These are phyloP conservation scores for Sanguinoderma infundibulare DNA, from an alignment of 1,284 basidiomycete genomes.

Conservation along the genomic window DNA sequence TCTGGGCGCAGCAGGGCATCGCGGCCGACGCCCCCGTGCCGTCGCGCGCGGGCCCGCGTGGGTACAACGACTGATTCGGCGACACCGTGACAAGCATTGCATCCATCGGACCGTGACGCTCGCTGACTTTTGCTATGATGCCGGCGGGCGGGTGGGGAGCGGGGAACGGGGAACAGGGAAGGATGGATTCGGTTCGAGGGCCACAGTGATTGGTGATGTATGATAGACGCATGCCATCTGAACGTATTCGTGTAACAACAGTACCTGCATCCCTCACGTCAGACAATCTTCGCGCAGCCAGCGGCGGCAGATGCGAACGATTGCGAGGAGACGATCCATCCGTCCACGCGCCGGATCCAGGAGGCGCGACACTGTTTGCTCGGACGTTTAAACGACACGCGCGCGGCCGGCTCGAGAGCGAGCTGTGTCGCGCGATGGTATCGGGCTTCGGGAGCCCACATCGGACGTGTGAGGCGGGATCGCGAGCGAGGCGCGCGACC, in stretches of 20 bases:
- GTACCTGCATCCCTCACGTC: too few relatives aligned
- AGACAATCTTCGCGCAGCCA: not conserved
- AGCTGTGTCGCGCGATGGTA: not conserved
- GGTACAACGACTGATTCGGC: constrained; percentile 64
- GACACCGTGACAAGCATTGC: not conserved
- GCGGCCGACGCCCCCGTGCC: constrained; percentile 42
- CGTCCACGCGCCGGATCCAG: too few relatives aligned
- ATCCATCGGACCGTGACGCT: not conserved
- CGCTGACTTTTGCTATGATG: not conserved
- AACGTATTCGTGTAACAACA: too few relatives aligned
- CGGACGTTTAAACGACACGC: too few relatives aligned
- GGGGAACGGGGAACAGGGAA: not conserved
- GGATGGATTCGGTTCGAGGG: too few relatives aligned
- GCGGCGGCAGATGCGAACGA: not conserved
- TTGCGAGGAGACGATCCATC: too few relatives aligned
- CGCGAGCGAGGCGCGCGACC: not conserved
- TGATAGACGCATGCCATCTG: too few relatives aligned
- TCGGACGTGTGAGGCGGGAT: not conserved
- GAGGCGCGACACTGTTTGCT: too few relatives aligned
- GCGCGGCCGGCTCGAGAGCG: not conserved
- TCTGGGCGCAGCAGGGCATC: constrained; percentile 67
- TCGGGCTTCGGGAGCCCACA: not conserved
- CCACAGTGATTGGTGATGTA: too few relatives aligned
- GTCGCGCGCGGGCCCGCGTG: constrained; percentile 43
- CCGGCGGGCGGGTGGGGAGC: not conserved